These are phyloP conservation scores for Zelonia costaricensis DNA, from an alignment of 208 protist genomes.

Conservation along the genomic window DNA sequence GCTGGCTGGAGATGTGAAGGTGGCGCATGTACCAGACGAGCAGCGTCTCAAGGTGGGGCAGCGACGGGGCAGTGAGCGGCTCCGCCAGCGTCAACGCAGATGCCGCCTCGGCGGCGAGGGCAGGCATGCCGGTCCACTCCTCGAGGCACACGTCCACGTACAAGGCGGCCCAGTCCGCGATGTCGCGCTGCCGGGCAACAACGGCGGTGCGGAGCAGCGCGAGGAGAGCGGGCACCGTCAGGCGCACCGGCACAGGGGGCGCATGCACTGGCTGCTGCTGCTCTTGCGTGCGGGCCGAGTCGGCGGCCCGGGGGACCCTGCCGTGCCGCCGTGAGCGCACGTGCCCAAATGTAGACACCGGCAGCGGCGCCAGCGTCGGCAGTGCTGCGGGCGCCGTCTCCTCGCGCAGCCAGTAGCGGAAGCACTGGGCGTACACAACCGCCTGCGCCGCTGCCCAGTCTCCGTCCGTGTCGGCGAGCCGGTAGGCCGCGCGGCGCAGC, in stretches of 20 bases:
- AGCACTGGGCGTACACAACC: slow-evolving; percentile 18
- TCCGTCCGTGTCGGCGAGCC: slow-evolving; percentile 13
- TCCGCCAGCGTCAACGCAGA: slow-evolving; percentile 3
- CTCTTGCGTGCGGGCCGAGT: no score
- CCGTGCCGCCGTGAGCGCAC: not conserved
- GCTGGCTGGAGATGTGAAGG: slow-evolving; percentile 24
- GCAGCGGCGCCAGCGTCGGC: no score
- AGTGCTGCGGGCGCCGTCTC: no score
- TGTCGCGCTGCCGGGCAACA: slow-evolving; percentile 22
- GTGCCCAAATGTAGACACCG: no score
- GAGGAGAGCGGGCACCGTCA: slow-evolving; percentile 16
- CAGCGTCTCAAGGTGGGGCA: slow-evolving; percentile 27
- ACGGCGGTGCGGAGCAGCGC: slow-evolving; percentile 30
- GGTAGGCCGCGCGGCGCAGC: slow-evolving; percentile 16
- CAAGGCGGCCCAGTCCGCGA: slow-evolving; percentile 34
- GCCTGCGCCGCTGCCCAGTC: slow-evolving; percentile 24
- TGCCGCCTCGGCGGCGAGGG: not conserved
- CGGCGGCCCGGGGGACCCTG: no score
- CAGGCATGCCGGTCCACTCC: slow-evolving; percentile 2
- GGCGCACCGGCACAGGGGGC: not conserved
- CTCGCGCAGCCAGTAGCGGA: slow-evolving; percentile 17
- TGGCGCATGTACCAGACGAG: slow-evolving; percentile 26
- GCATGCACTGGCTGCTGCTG: no score
- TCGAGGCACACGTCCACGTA: slow-evolving; percentile 28
- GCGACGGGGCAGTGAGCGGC: not conserved